Evolutionary conservation across 345 rosid species (phyloP).

Genomic region (Boechera retrofracta): DNA sequence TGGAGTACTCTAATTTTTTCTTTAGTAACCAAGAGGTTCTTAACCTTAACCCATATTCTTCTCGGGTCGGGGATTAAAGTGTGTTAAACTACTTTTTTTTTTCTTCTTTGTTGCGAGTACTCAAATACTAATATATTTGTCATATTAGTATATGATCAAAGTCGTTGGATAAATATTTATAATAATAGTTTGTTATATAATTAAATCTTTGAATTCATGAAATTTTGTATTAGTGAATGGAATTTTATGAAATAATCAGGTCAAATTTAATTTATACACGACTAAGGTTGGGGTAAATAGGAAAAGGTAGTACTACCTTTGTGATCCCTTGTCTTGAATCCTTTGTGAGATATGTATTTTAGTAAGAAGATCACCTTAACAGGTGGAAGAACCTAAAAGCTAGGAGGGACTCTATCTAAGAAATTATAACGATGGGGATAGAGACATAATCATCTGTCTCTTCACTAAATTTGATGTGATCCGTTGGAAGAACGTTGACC

Average conservation of each 20-base stretch:
- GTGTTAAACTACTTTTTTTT: not conserved
- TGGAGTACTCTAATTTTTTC: not conserved
- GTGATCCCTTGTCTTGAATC: constrained; percentile 3
- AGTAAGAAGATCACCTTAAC: constrained; percentile 21
- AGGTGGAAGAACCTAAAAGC: constrained; percentile 27
- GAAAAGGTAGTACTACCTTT: not conserved
- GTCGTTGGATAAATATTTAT: constrained; percentile 21
- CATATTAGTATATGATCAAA: not conserved
- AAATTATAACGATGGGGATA: constrained; percentile 22
- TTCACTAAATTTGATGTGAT: constrained; percentile 34
- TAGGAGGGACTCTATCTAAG: constrained; percentile 18
- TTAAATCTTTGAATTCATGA: not conserved
- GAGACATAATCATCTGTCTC: constrained; percentile 21
- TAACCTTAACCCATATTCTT: constrained; percentile 3
- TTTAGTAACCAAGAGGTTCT: not conserved
- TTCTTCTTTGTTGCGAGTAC: not conserved
- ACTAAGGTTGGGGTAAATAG: no score
- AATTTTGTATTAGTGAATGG: not conserved
- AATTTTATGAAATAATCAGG: not conserved
- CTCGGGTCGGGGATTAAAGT: not conserved
- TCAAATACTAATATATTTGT: not conserved
- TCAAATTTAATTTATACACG: no score
- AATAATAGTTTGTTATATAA: constrained; percentile 7
- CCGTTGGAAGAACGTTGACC: constrained; percentile 35
- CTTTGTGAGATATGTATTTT: constrained; percentile 10